Evolutionary conservation across 2,329 filamentous ascomycete genomes (phyloP).

Genomic region (Colletotrichum sidae): DNA sequence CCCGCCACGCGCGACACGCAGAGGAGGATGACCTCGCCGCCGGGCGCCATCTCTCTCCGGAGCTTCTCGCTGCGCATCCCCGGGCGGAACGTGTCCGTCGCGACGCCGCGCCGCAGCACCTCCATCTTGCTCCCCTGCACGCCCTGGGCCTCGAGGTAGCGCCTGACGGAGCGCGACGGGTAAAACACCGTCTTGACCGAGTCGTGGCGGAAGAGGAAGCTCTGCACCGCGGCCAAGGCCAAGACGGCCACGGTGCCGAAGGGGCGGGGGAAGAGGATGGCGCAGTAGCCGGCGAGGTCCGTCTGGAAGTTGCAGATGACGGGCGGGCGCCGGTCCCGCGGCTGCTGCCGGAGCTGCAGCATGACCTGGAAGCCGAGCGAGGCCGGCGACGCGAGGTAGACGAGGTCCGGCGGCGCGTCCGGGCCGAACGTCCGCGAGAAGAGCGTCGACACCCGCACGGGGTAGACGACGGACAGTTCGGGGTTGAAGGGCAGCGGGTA

Average conservation of each 20-base stretch:
- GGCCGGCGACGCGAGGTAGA: conserved; percentile 77
- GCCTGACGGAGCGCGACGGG: conserved; percentile 71
- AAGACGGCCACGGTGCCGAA: conserved; percentile 71
- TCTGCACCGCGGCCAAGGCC: conserved; percentile 72
- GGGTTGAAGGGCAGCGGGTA: conserved; percentile 79
- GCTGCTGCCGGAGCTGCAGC: conserved; percentile 73
- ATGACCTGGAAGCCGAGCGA: conserved; percentile 78
- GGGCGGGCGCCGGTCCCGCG: conserved; percentile 63
- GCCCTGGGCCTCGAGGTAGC: conserved; percentile 69
- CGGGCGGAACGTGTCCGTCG: conserved; percentile 72
- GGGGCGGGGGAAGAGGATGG: conserved; percentile 74
- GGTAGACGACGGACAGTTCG: conserved; percentile 76
- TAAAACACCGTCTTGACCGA: conserved; percentile 77
- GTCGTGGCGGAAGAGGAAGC: conserved; percentile 72
- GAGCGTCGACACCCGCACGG: conserved; percentile 72
- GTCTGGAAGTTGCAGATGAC: conserved; percentile 79
- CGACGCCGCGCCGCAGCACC: conserved; percentile 73
- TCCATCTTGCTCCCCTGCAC: conserved; percentile 69
- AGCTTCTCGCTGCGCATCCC: conserved; percentile 61
- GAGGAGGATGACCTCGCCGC: conserved; percentile 73
- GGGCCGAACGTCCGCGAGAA: conserved; percentile 69
- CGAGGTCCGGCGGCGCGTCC: conserved; percentile 67
- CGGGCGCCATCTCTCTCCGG: conserved; percentile 66
- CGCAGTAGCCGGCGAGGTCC: conserved; percentile 75
- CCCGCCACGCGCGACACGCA: conserved; percentile 75